phyloP scores from a whole-genome alignment of 2,329 filamentous ascomycete genomes.

The Lachnellula occidentalis region DNA sequence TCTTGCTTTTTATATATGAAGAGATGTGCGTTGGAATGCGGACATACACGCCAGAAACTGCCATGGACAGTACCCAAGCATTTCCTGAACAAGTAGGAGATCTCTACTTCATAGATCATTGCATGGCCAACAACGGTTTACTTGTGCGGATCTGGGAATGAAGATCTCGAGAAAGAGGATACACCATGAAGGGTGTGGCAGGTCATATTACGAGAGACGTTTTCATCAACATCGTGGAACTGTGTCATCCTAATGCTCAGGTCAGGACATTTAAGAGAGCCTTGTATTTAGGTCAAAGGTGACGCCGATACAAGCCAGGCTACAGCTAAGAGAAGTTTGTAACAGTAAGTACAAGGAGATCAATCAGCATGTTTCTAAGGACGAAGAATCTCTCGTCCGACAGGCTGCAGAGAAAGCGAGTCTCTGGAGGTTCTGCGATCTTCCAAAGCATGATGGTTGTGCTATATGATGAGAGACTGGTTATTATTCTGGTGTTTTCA shows the following conservation, averaged over 20 bases:
- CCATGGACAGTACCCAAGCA: constrained; percentile 69
- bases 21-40: constrained; percentile 20
- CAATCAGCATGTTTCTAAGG: constrained; percentile 61
- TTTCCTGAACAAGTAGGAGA: constrained; percentile 83
- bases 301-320: constrained; percentile 22
- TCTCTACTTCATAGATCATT: constrained; percentile 74
- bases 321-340: constrained; percentile 27
- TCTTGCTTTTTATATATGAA: constrained; percentile 15
- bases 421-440: constrained; percentile 73
- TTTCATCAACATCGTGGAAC: constrained; percentile 86
- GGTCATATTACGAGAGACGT: constrained; percentile 66
- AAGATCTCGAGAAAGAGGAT: constrained; percentile 69
- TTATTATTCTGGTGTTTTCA: not conserved
- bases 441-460: constrained; percentile 30
- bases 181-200: constrained; percentile 74
- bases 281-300: constrained; percentile 24
- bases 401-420: constrained; percentile 65
- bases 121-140: constrained; percentile 72
- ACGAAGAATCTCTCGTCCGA: constrained; percentile 62
- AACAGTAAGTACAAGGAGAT: constrained; percentile 66
- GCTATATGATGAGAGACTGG: constrained; percentile 7
- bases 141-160: constrained; percentile 78
- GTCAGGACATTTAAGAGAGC: constrained; percentile 64
- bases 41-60: constrained; percentile 59
- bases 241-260: constrained; percentile 75